A percentile compares a stretch with the other conserved stretches of the same genome.
These are phyloP conservation scores for Larix sibirica DNA, from an alignment of 83 land plant genomes.

Conservation along the genomic window DNA sequence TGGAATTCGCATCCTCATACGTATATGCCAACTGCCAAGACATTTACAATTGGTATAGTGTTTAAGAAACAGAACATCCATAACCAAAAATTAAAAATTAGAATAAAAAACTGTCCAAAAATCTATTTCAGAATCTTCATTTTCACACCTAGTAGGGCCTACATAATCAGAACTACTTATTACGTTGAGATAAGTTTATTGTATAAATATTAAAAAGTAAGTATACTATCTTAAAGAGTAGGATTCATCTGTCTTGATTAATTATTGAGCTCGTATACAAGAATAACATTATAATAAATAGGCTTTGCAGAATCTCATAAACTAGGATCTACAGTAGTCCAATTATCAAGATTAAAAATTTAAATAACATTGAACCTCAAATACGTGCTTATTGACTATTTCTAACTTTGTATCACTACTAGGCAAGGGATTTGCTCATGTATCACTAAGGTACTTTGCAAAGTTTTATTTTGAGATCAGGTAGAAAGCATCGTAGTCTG, in stretches of 20 bases:
- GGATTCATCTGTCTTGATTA: neutral
- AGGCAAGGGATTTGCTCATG: no score
- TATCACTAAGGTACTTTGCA: neutral
- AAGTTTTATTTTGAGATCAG: neutral
- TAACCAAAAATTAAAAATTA: no score
- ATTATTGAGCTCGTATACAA: neutral
- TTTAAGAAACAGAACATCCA: neutral
- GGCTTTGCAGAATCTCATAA: neutral
- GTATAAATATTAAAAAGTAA: neutral
- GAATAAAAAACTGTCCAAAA: no score
- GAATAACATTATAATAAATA: neutral
- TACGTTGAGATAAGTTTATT: no score
- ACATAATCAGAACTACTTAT: no score
- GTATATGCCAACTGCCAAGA: slow-evolving; percentile 81
- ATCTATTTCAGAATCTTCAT: no score
- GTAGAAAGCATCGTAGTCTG: neutral
- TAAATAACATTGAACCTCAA: neutral
- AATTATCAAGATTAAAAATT: neutral
- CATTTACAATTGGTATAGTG: neutral
- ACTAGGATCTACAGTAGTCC: no score
- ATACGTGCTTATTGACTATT: neutral
- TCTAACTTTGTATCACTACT: neutral
- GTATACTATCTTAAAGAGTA: no score
- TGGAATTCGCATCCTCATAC: slow-evolving; percentile 81
- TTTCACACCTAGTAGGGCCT: no score